Base-by-base conservation (phyloP, 2,329 filamentous ascomycete genomes). In the Epichloe sp. region DNA sequence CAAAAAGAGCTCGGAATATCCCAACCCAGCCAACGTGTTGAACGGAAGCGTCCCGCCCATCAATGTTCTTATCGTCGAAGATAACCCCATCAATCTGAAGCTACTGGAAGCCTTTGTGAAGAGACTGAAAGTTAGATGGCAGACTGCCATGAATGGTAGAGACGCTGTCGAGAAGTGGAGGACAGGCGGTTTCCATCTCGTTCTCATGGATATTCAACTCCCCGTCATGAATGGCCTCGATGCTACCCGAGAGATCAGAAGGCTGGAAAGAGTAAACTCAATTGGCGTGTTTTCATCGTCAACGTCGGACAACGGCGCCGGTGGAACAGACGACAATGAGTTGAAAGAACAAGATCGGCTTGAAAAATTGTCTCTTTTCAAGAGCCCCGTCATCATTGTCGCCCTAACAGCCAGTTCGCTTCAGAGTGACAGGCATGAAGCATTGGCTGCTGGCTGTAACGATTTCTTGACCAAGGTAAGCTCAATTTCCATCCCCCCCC, bases 151-250 rank as follows among this genome's bases (percentile, higher is more conserved):
- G 77, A 95, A 97, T 65, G 93, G 93, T 23, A 82, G 84, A 56
- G 91, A 96, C 57, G 93, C 93, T 2, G 89, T 97, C 31, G 84
- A 80, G 54, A 96, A 95, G 69, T 98, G 93, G 91, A 83, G 87
- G 51, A 77, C 78, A 4, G 93, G 93, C 37, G 93, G 93, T 0
- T 97, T 95, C 63, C 93, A 98, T 70, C 71, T 98, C 56, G 93
- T 98, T 15, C 73, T 98, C 50, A 98, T 98, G 93, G 93, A 98
- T 65, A 97, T 98, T 58, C 93, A 97, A 65, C 76, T 98, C 52
- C 93, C 93, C 4, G 84, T 96, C 60, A 96, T 98, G 90, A 95
- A 85, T 59, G 93, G 93, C 1, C 72, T 98, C 34, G 88, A 96
- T 55, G 93, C 93, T 15, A 97, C 93, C 0, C 88, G 91, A 58